These are phyloP conservation scores for Floccularia luteovirens DNA, from an alignment of 768 basidiomycete genomes.

Conservation along the genomic window DNA sequence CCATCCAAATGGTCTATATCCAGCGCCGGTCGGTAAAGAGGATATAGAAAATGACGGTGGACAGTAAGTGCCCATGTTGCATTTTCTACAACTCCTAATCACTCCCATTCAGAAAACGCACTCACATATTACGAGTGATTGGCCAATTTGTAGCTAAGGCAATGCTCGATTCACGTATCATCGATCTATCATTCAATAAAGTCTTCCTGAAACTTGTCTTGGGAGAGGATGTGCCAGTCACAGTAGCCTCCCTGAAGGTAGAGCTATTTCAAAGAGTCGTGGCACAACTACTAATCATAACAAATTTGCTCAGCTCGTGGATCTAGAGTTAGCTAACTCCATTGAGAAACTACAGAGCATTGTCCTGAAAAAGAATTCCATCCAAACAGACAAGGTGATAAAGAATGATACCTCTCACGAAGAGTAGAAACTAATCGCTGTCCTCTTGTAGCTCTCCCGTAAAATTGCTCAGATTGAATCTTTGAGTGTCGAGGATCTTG, in stretches of 20 bases:
- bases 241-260: constrained; percentile 81
- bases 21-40: constrained; percentile 68
- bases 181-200: constrained; percentile 92
- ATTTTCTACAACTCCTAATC: neutral
- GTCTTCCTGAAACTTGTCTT: constrained; percentile 90
- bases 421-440: neutral
- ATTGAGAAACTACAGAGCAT: constrained; percentile 73
- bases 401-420: neutral
- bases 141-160: constrained; percentile 98
- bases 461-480: constrained; percentile 54
- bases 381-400: constrained; percentile 48
- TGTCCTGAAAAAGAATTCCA: constrained; percentile 32
- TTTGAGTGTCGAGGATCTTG: constrained; percentile 76
- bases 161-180: constrained; percentile 93
- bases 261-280: constrained; percentile 10
- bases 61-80: constrained; percentile 41
- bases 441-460: constrained; percentile 33
- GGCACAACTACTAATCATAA: neutral
- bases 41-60: constrained; percentile 68
- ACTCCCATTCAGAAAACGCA: constrained; percentile 54
- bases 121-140: constrained; percentile 81
- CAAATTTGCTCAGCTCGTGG: constrained; percentile 56
- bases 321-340: constrained; percentile 79
- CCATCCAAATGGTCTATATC: constrained; percentile 83
- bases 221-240: constrained; percentile 79